These are phyloP conservation scores for Clarireedia homoeocarpa DNA, from an alignment of 2,329 filamentous ascomycete genomes.

Conservation along the genomic window DNA sequence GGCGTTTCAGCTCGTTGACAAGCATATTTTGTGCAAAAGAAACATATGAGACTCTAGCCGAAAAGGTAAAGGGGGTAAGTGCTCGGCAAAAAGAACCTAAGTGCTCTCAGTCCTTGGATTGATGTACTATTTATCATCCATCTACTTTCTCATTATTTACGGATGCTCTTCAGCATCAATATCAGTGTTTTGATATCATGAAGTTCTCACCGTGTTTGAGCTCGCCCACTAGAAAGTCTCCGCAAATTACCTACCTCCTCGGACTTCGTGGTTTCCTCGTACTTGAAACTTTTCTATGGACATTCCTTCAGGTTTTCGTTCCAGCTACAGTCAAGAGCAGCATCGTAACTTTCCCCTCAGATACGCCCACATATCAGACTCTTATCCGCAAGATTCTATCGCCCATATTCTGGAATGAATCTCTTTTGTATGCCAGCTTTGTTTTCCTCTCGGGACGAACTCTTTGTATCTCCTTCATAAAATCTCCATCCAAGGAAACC, in stretches of 20 bases:
- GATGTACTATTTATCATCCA: too few relatives aligned
- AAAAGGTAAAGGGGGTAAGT: too few relatives aligned
- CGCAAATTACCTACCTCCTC: slow-evolving; percentile 2
- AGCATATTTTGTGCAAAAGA: too few relatives aligned
- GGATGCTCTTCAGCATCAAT: too few relatives aligned
- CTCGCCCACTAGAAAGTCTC: not conserved
- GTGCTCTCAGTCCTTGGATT: too few relatives aligned
- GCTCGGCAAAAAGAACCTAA: too few relatives aligned
- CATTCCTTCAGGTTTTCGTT: slow-evolving; percentile 38
- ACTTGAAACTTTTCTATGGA: slow-evolving; percentile 36
- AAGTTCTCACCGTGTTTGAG: not conserved
- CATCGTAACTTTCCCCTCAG: slow-evolving; percentile 23
- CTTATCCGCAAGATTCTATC: slow-evolving; percentile 37
- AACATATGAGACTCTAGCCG: too few relatives aligned
- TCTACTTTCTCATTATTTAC: too few relatives aligned
- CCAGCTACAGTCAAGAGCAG: slow-evolving; percentile 31
- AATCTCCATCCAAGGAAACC: slow-evolving; percentile 27
- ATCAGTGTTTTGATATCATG: not conserved
- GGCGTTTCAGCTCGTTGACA: too few relatives aligned
- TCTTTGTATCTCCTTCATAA: slow-evolving; percentile 35
- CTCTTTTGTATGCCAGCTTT: slow-evolving; percentile 38
- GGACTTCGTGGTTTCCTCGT: slow-evolving; percentile 1
- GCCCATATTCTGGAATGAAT: slow-evolving; percentile 37
- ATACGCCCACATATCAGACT: slow-evolving; percentile 34
- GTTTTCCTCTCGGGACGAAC: slow-evolving; percentile 39